Evolutionary conservation across 495 filamentous ascomycete species (phyloP).

Genomic region (Apiosordaria backusii): DNA sequence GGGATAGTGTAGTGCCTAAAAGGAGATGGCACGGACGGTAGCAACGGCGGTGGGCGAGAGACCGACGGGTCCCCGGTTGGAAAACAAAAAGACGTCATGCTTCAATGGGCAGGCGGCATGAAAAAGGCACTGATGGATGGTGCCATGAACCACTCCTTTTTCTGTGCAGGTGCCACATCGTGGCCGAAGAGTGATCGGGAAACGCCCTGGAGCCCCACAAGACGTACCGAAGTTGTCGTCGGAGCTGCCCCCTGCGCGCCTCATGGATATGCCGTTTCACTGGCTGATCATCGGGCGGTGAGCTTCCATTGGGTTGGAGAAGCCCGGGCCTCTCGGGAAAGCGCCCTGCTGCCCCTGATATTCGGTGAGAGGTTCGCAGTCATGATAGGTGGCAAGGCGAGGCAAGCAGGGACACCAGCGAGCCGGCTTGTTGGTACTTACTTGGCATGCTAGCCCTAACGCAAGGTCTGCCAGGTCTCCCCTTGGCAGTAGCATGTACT

Average conservation of each 20-base stretch:
- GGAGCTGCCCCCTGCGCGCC: constrained; percentile 8
- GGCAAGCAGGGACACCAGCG: constrained; percentile 12
- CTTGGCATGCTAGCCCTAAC: constrained; percentile 6
- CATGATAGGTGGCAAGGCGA: constrained; percentile 14
- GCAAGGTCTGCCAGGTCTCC: neutral
- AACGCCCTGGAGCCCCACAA: constrained; percentile 8
- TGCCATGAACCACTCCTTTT: neutral
- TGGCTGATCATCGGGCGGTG: constrained; percentile 25
- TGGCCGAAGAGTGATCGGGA: constrained; percentile 12
- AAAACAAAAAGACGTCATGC: constrained; percentile 7
- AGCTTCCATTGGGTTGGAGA: constrained; percentile 15
- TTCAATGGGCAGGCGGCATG: neutral
- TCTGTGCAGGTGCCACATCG: neutral
- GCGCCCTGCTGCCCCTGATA: constrained; percentile 16
- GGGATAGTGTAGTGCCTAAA: too few species aligned
- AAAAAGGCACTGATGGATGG: neutral
- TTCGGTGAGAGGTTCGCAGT: constrained; percentile 15
- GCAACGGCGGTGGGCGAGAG: neutral
- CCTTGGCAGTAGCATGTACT: neutral
- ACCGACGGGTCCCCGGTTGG: neutral
- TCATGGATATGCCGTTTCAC: constrained; percentile 9
- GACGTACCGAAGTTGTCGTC: neutral
- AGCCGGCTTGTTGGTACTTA: constrained; percentile 17
- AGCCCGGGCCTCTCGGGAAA: constrained; percentile 24
- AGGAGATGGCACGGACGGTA: too few species aligned